Conservation (phyloP, 2,329 filamentous ascomycete species). For the Fusarium metavorans region DNA sequence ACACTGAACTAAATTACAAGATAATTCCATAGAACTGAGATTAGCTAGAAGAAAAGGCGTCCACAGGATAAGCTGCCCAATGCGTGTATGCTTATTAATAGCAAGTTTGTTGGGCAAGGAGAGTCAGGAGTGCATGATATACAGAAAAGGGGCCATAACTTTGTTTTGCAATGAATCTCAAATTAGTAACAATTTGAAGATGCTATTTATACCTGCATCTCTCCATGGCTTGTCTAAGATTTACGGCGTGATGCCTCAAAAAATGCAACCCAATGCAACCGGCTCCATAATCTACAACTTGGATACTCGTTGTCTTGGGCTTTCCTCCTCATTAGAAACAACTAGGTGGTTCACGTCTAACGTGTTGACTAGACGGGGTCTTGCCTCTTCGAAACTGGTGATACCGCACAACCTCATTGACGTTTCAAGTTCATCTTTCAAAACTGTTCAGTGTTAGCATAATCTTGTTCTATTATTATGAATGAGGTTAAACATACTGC, state of each 20-base stretch:
- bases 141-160: background rate
- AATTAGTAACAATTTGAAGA: background rate
- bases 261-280: background rate
- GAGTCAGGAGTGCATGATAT: background rate
- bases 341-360: slow-evolving; percentile 44
- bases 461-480: background rate
- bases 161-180: background rate
- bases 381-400: slow-evolving; percentile 34
- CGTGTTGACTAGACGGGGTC: slow-evolving; percentile 40
- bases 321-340: slow-evolving; percentile 4
- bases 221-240: background rate
- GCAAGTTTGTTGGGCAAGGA: background rate
- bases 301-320: background rate
- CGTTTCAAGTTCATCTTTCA: slow-evolving; percentile 43
- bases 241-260: background rate
- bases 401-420: slow-evolving; percentile 43
- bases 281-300: background rate
- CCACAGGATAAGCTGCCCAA: background rate
- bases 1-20: background rate
- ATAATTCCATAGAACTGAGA: background rate
- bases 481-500: slow-evolving; percentile 57
- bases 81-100: background rate
- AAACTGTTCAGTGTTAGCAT: slow-evolving; percentile 16
- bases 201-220: background rate
- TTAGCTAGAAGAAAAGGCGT: background rate